Percentiles rank a stretch among this genome's conserved stretches.
Evolutionary conservation across 345 rosid species (phyloP).

Genomic region (Melaleuca alternifolia): DNA sequence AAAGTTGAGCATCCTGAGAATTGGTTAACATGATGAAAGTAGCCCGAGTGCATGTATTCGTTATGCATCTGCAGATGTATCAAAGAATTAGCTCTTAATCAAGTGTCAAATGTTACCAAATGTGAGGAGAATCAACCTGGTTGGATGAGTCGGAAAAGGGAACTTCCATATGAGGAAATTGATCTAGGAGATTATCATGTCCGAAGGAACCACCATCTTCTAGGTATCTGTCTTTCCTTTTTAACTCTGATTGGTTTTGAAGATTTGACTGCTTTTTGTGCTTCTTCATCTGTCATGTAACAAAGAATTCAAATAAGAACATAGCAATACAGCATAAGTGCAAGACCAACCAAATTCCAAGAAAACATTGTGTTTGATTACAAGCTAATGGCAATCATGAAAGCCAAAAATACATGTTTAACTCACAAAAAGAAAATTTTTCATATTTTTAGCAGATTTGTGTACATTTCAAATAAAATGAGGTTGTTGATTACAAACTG

Average conservation of each 20-base stretch:
- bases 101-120: slow-evolving; percentile 10
- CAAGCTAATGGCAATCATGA: neutral
- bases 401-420: neutral
- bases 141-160: slow-evolving; percentile 10
- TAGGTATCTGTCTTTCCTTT: slow-evolving; percentile 20
- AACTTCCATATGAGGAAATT: slow-evolving; percentile 16
- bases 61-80: slow-evolving; percentile 8
- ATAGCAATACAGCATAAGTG: neutral
- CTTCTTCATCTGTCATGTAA: slow-evolving; percentile 28
- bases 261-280: slow-evolving; percentile 29
- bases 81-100: slow-evolving; percentile 14
- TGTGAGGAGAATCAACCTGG: slow-evolving; percentile 16
- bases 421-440: neutral
- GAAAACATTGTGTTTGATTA: neutral
- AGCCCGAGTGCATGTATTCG: slow-evolving; percentile 11
- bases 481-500: neutral
- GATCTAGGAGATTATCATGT: slow-evolving; percentile 18
- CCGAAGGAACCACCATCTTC: slow-evolving; percentile 36
- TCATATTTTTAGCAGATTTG: neutral
- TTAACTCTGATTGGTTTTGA: slow-evolving; percentile 24
- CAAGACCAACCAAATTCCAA: neutral
- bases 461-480: neutral
- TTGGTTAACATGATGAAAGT: slow-evolving; percentile 33
- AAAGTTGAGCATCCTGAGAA: slow-evolving; percentile 36
- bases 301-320: neutral